Percentiles rank a stretch among this genome's conserved stretches.
Conservation (phyloP, 345 rosid species). For the Mallotus nudiflorus region DNA sequence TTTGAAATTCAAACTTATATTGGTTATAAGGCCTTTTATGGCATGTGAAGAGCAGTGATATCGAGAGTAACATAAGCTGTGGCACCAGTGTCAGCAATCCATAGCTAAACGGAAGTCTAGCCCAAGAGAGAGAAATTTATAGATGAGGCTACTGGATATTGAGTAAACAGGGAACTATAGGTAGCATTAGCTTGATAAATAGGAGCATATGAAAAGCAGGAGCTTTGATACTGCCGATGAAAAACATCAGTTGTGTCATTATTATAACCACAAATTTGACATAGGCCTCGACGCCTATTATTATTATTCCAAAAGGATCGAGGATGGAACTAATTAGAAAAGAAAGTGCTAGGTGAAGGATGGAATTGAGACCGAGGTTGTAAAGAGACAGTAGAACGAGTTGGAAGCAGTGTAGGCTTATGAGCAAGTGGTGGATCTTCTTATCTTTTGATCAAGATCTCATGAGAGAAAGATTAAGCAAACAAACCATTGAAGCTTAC, state of each 20-base stretch:
- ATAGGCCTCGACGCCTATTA: not conserved
- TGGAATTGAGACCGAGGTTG: no score
- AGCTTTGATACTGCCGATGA: not conserved
- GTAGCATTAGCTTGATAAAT: no score
- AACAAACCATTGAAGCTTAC: not conserved
- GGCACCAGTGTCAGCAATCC: not conserved
- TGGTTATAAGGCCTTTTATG: not conserved
- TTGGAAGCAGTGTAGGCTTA: not conserved
- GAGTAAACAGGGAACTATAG: no score
- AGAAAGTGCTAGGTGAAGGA: not conserved
- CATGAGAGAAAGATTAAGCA: not conserved
- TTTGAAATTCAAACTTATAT: not conserved
- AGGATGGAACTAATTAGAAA: no score
- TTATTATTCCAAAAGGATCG: no score
- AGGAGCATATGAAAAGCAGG: no score
- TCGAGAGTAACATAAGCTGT: not conserved
- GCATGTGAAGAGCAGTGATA: not conserved
- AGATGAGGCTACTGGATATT: no score
- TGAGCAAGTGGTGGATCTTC: not conserved
- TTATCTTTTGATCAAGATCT: not conserved
- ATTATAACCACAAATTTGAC: not conserved
- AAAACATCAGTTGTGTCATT: not conserved
- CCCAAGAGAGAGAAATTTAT: not conserved
- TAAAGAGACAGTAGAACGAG: not conserved
- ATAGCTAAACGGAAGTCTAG: not conserved